Evolutionary conservation across 1,284 basidiomycete genomes (phyloP).

Genomic region (Malassezia yamatoensis): DNA sequence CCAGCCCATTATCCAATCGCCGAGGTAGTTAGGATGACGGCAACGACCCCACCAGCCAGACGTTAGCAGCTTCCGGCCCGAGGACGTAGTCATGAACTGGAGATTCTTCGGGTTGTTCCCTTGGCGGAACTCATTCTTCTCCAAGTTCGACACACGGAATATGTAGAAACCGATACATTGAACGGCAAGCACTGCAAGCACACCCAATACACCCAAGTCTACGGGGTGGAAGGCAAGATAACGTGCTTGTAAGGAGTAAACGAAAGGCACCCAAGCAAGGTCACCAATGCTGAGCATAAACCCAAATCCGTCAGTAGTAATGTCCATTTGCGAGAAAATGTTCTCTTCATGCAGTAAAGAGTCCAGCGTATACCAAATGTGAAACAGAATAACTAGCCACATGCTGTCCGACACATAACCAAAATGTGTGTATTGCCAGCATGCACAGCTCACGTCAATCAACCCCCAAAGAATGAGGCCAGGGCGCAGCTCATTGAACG

Average conservation of each 20-base stretch:
- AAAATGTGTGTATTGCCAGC: constrained; percentile 73
- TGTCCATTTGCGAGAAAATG: constrained; percentile 92
- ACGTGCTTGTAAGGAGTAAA: constrained; percentile 83
- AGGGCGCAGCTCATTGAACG: constrained; percentile 70
- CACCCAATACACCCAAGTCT: constrained; percentile 62
- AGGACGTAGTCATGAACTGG: constrained; percentile 68
- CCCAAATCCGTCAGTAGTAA: constrained; percentile 93
- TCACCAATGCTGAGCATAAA: constrained; percentile 97
- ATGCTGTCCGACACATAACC: constrained; percentile 79
- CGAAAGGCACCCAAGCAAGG: constrained; percentile 87
- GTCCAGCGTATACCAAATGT: constrained; percentile 77
- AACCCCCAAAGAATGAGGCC: constrained; percentile 91
- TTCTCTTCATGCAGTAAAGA: constrained; percentile 50
- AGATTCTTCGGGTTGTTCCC: constrained; percentile 89
- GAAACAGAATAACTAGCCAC: constrained; percentile 77
- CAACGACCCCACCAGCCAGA: constrained; percentile 96
- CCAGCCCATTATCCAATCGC: constrained; percentile 77
- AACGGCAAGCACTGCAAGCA: constrained; percentile 58
- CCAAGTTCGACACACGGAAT: constrained; percentile 76
- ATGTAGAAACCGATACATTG: constrained; percentile 78
- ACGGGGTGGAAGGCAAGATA: constrained; percentile 80
- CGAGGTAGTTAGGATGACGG: constrained; percentile 66
- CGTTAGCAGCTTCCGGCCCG: constrained; percentile 79
- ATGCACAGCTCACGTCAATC: constrained; percentile 80
- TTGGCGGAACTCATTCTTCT: constrained; percentile 91